These are phyloP conservation scores for Hevea brasiliensis DNA, from an alignment of 345 rosid genomes.

Conservation along the genomic window DNA sequence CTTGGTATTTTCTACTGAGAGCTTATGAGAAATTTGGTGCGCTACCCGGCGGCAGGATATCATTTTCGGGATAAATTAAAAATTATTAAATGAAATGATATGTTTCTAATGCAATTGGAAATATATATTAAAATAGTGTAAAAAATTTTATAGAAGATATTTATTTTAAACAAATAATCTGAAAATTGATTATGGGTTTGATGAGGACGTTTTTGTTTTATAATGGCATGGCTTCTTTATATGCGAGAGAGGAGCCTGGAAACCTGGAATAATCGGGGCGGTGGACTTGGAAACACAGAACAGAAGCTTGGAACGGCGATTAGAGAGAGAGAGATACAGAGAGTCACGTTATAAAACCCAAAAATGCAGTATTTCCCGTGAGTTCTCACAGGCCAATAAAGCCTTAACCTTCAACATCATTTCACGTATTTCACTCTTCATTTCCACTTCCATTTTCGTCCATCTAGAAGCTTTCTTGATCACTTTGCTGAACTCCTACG, in stretches of 20 bases:
- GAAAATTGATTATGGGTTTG: background rate
- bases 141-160: no score
- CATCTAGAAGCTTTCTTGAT: constrained; percentile 10
- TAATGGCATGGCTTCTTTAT: constrained; percentile 14
- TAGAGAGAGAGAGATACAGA: constrained; percentile 2
- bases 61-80: no score
- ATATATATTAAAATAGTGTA: no score
- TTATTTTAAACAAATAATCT: no score
- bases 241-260: constrained; percentile 18
- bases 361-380: constrained; percentile 44
- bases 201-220: constrained; percentile 28
- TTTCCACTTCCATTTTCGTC: constrained; percentile 11
- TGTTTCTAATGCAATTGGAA: no score
- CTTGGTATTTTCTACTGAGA: no score
- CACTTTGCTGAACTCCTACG: background rate
- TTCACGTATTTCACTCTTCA: constrained; percentile 38
- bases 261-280: constrained; percentile 7
- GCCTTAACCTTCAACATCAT: constrained; percentile 29
- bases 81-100: no score
- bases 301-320: background rate
- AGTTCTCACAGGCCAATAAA: constrained; percentile 44
- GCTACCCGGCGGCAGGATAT: no score
- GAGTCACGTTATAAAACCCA: constrained; percentile 2
- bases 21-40: no score
- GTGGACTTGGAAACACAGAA: background rate